Percentiles rank a stretch among this genome's conserved stretches.
These are phyloP conservation scores for Fistulifera solaris DNA, from an alignment of 108 stramenopile genomes.

Conservation along the genomic window DNA sequence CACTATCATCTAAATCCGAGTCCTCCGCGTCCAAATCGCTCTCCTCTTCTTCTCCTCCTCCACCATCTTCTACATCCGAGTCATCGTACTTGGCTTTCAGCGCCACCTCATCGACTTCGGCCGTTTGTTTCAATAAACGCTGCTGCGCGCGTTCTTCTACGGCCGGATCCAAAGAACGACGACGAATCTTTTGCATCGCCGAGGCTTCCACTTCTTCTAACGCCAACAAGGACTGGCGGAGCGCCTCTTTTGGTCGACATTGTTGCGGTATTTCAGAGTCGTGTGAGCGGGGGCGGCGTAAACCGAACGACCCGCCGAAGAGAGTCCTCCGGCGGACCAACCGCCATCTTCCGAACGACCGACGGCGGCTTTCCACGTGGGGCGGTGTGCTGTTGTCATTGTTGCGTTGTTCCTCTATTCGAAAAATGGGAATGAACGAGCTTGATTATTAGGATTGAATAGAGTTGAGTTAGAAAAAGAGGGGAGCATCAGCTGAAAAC, in stretches of 20 bases:
- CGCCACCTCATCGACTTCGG: constrained; percentile 66
- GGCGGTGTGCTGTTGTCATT: constrained; percentile 88
- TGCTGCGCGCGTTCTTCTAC: constrained; percentile 53
- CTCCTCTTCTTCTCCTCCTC: constrained; percentile 33
- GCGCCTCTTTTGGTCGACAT: constrained; percentile 46
- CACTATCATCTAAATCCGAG: constrained; percentile 53
- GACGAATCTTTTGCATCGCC: constrained; percentile 16
- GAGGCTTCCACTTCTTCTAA: constrained; percentile 56
- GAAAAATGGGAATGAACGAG: no score
- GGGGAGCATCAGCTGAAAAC: no score
- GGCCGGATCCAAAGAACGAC: constrained; percentile 24
- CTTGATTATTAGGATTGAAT: no score
- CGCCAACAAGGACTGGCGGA: constrained; percentile 65
- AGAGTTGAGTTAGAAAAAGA: no score
- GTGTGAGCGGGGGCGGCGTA: constrained; percentile 70
- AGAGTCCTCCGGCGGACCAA: constrained; percentile 69
- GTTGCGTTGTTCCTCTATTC: not conserved
- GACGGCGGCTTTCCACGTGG: constrained; percentile 91
- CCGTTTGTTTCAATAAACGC: constrained; percentile 68
- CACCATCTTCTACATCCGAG: constrained; percentile 44
- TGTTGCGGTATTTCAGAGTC: constrained; percentile 76
- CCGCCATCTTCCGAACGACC: constrained; percentile 79
- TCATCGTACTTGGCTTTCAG: constrained; percentile 43
- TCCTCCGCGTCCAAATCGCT: constrained; percentile 35
- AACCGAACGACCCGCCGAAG: constrained; percentile 35